A percentile compares a stretch with the other conserved stretches of the same genome.
Conservation (phyloP, 1,139 yeast genomes). For the Geotrichum citri-aurantii region DNA sequence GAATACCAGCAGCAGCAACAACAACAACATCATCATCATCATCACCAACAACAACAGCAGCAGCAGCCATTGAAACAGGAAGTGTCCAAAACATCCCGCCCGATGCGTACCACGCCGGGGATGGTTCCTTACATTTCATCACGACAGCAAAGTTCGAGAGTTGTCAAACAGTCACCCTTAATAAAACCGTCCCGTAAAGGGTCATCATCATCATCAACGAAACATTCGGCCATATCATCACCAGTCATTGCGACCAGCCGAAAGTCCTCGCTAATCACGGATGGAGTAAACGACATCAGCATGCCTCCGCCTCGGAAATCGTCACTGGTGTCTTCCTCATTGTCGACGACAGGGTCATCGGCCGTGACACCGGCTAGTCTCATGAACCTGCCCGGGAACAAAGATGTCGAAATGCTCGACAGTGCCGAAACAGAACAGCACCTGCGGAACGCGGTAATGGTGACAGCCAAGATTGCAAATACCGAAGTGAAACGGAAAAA, state of each 20-base stretch:
- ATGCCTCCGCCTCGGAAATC: conserved; percentile 28
- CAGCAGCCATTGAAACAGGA: conserved; percentile 15
- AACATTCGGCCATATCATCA: conserved; percentile 20
- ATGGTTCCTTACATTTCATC: conserved; percentile 14
- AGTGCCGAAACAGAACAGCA: conserved; percentile 25
- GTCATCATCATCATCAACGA: conserved; percentile 12
- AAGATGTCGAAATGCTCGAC: conserved; percentile 18
- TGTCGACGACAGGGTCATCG: conserved; percentile 12
- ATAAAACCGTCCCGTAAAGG: conserved; percentile 21
- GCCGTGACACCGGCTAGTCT: conserved; percentile 42
- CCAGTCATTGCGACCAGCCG: conserved; percentile 18
- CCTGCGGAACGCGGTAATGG: conserved; percentile 26
- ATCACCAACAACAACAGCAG: conserved; percentile 13
- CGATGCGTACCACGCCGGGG: conserved; percentile 16
- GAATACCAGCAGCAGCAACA: conserved; percentile 7
- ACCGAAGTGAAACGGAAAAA: conserved; percentile 2
- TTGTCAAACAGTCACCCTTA: conserved; percentile 25
- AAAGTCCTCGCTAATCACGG: conserved; percentile 9
- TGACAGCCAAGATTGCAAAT: conserved; percentile 24
- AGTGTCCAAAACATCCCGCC: conserved; percentile 7
- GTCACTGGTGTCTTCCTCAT: background rate
- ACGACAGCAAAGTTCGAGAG: conserved; percentile 18
- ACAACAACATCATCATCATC: conserved; percentile 15
- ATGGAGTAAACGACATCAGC: conserved; percentile 24
- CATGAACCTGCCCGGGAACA: conserved; percentile 36